Base-by-base conservation (phyloP, 345 rosid species). In the Lepidium africanum region DNA sequence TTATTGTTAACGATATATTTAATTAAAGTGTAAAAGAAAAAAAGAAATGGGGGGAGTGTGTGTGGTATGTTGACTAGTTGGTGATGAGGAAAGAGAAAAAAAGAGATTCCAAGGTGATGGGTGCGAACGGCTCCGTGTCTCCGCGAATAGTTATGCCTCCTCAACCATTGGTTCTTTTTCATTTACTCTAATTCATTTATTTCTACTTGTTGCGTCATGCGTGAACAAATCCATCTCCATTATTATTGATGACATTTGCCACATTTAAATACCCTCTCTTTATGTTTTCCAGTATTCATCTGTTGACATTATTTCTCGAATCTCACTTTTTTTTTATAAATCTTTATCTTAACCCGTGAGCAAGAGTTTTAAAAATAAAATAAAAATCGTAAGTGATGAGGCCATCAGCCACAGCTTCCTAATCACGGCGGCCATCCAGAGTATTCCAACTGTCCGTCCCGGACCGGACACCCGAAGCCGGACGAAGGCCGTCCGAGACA, bases 101-200 rank as follows among this genome's bases (percentile, higher is more conserved):
- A 35, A 11, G 66, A 50, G 65, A 81, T 75, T 86, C 91, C 85
- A 74, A 79, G 64, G 77, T 77, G 75, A 63, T 79, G 81, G 85
- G 82, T 63, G 67, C 23, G 60, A 67, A 56, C 89, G 85, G 84
- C 84, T 76, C 81, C 89, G 82, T 70, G 83, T 84, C 80, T 82
- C 83, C 87, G 87, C 89, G 81, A 80, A 68, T 47, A 53, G 74
- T 23, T 58, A 61, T 72, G 51, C 15, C 72, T 70, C 72, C 78
- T 73, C 65, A 36, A 71, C 83, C 86, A 80, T 80, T 81, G 79
- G 83, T 59, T 74, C 58, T 41, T 74, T 74, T 47, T 39, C 40
- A 53, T 54, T 54, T 32, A 33, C 2, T 2, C 13, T 39, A 7
- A 13, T 40, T 16, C 23, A 5, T 40, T 25, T 16, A 16, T 21